Conservation (phyloP, 2,329 filamentous ascomycete genomes). For the Ceratocystis huliohia region DNA sequence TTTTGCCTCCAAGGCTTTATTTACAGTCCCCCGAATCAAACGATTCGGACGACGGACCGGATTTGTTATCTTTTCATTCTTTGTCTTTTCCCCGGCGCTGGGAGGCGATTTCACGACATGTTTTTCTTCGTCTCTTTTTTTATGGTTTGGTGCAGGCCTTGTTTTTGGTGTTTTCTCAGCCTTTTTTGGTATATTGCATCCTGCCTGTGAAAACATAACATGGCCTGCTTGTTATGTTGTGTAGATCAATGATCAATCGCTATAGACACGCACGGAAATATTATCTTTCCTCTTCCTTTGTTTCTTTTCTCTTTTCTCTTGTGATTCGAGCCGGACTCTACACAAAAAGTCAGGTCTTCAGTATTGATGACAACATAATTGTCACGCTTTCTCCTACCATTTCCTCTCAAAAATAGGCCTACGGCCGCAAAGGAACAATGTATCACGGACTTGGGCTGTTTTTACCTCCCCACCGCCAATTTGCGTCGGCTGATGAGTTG, state of each 20-base stretch:
- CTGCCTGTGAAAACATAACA: background rate
- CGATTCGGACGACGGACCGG: background rate
- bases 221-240: background rate
- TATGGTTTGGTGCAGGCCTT: background rate
- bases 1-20: background rate
- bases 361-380: too few species aligned
- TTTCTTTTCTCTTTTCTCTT: slow-evolving; percentile 7
- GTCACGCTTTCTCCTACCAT: too few species aligned
- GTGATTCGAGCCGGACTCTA: background rate
- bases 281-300: background rate
- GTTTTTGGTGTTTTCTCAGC: background rate
- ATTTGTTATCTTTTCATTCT: slow-evolving; percentile 1
- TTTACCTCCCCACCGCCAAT: too few species aligned
- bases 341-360: background rate
- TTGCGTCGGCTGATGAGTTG: too few species aligned
- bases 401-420: too few species aligned
- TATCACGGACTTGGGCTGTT: too few species aligned
- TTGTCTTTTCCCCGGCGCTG: background rate
- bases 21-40: background rate
- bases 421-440: too few species aligned
- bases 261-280: background rate
- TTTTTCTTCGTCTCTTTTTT: background rate
- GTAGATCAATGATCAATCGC: too few species aligned
- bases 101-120: background rate
- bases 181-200: background rate